Base-by-base conservation (phyloP, 805 yeast genomes). In the Torulaspora indica region DNA sequence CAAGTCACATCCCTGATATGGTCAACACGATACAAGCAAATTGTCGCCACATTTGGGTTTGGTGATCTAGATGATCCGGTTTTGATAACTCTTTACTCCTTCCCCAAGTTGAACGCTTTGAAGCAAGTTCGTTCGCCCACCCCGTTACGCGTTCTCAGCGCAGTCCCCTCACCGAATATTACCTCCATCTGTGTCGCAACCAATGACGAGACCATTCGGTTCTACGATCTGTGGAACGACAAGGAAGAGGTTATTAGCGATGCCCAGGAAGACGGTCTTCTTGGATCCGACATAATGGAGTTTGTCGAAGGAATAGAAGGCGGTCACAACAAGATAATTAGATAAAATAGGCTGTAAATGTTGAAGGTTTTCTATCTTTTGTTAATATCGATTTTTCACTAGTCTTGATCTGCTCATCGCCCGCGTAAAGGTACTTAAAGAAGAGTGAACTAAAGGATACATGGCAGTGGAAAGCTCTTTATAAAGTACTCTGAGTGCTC, bases 31-130 rank as follows among this genome's bases (percentile, higher is more conserved):
- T 70, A 72, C 43, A 77, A 76, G 46, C 87, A 89, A 55, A 63
- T 89, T 2, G 79, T 78, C 10, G 91, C 84, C 0, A 85, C 95
- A 0, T 89, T 81, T 67, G 97, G 97, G 0, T 88, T 82, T 59
- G 82, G 88, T 8, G 78, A 77, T 41, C 56, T 64, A 2, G 73
- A 70, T 1, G 68, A 69, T 8, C 78, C 82, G 1, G 56, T 72
- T 2, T 60, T 85, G n/a, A 60, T 85, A 1, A 65, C 75, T 1
- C 77, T 82, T 0, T 87, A 78, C 60, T 65, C 81, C 1, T 88
- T 82, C 57, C 97, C 96, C 0, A 63, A 70, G 2, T 71, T 85
- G 75, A 61, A 64, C 9, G 61, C 73, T 2, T 51, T 74, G 22
- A 56, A 71, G 1, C 74, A 74, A 47, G 81, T 81, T 1, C 73